These are phyloP conservation scores for Salix suchowensis DNA, from an alignment of 345 rosid genomes.

Conservation along the genomic window DNA sequence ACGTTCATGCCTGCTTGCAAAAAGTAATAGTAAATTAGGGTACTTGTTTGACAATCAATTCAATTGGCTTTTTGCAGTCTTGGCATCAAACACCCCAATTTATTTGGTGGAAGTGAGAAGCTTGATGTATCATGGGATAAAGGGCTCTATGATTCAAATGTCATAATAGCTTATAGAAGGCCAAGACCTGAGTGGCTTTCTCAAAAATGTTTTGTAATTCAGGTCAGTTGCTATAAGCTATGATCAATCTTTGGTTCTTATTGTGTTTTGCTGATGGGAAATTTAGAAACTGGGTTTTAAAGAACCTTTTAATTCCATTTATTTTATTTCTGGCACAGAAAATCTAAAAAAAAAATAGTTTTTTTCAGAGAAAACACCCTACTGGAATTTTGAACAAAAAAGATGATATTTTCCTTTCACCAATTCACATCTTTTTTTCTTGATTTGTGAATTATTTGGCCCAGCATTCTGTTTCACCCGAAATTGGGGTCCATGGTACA, in stretches of 20 bases:
- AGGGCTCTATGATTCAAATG: slow-evolving; percentile 82
- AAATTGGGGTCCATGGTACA: slow-evolving; percentile 80
- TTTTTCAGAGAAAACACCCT: not conserved
- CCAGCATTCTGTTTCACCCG: slow-evolving; percentile 92
- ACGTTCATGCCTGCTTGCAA: not conserved
- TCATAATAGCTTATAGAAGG: slow-evolving; percentile 76
- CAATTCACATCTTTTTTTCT: not conserved
- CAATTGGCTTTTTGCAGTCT: slow-evolving; percentile 49
- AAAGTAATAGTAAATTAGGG: not conserved
- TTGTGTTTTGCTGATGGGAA: not conserved
- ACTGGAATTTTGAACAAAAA: not conserved
- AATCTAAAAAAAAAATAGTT: not conserved
- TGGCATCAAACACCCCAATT: slow-evolving; percentile 85
- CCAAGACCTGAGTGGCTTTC: slow-evolving; percentile 93
- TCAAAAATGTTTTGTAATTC: slow-evolving; percentile 77
- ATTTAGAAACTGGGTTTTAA: not conserved
- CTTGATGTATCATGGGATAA: slow-evolving; percentile 93
- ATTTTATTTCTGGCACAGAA: not conserved
- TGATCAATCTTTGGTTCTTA: not conserved
- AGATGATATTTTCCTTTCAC: not conserved
- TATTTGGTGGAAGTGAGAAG: slow-evolving; percentile 98
- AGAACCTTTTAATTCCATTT: not conserved
- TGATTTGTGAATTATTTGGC: slow-evolving; percentile 11
- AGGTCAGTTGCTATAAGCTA: slow-evolving; percentile 35
- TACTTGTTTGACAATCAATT: slow-evolving; percentile 10